Base-by-base conservation (phyloP, 768 basidiomycete species). In the Russula sp. region DNA sequence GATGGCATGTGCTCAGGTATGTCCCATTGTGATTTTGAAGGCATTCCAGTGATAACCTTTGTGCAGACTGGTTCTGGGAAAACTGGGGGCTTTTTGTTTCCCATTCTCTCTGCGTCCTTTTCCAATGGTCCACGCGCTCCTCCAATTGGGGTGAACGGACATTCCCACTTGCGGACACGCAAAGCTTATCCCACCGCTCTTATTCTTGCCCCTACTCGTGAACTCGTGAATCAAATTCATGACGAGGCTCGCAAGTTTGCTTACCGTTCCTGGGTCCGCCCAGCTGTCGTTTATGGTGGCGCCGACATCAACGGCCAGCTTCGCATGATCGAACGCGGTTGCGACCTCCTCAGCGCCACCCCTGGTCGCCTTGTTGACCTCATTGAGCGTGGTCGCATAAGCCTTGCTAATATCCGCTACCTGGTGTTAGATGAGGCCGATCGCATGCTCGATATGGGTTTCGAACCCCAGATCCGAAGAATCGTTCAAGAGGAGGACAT, bases 391-490 rank as follows among this genome's bases (percentile, higher is more conserved):
- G 97, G 97, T 13, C 85, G 91, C 63, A 98, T 99, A 81, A 93
- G 90, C 72, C 83, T 99, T 65, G 85, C 92, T 68, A 98, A 98
- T 77, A 88, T 99, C 79, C 89, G 92, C 71, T 98, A 97, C 76
- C 88, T 99, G 62, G 97, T 99, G 32, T 88, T 99, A 59, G 97
- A 99, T 71, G 97, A 99, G 79, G 97, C 97, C 65, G 97, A 99
- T 80, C 91, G 97, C 71, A 99, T 99, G 97, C 84, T 99, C 72
- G 97, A 99, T 80, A 99, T 99, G 97, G 97, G 97, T 88, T 99
- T 99, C 82, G 97, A 99, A 77, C 97, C 97, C 60, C 97, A 98
- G 78, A 99, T 99, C 72, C 85, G 97, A 67, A 84, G 94, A 37
- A 99, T 99, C 72, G 97, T 99, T 20, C 92, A 99, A 75, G 91